Evolutionary conservation across 1,284 basidiomycete genomes (phyloP), one percentile per base, ranked within the genome.

Genomic region (Cryptococcus wingfieldii): DNA sequence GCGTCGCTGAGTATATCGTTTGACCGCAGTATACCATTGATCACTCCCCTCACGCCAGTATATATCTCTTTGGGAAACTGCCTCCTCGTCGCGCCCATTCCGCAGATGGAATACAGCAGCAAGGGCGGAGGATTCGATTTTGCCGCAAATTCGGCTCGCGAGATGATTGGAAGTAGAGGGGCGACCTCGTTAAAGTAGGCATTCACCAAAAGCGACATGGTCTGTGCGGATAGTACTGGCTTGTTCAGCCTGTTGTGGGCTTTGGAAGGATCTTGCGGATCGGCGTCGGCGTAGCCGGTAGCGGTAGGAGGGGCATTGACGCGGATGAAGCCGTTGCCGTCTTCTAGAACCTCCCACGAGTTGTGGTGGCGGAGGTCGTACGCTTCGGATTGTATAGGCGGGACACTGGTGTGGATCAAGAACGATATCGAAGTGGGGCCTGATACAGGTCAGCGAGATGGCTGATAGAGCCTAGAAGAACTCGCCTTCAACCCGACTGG

Each of bases 1-100:
- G 91, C 86, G 47, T 88, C 90, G 53, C 88, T 90, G 56, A 97
- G 79, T 41, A 96, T 86, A 72, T 98, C 94, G 57, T 95, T 91
- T 46, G 84, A 82, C 74, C 91, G 87, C 72, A 98, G 86, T 43
- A 94, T 81, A 52, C 81, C 83, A 70, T 94, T 93, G 64, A 97
- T 89, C 9, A 87, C 84, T 55, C 84, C 86, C 54, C 92, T 84
- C 38, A 97, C 85, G 8, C 86, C 84, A 66, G 91, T 86, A 69
- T 93, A 94, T 14, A 94, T 83, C 52, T 83, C 81, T 63, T 88
- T 86, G 0, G 92, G 88, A 4, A 90, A 86, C 53, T 90, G 86
- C 50, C 93, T 83, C 56, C 87, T 82, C 42, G 90, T 86, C 12
- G 93, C 90, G 5, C 92, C 89, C 23, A 95, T 85, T 38, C 91